These are phyloP conservation scores for Fusarium sororula DNA, from an alignment of 2,329 filamentous ascomycete species.

Conservation along the genomic window DNA sequence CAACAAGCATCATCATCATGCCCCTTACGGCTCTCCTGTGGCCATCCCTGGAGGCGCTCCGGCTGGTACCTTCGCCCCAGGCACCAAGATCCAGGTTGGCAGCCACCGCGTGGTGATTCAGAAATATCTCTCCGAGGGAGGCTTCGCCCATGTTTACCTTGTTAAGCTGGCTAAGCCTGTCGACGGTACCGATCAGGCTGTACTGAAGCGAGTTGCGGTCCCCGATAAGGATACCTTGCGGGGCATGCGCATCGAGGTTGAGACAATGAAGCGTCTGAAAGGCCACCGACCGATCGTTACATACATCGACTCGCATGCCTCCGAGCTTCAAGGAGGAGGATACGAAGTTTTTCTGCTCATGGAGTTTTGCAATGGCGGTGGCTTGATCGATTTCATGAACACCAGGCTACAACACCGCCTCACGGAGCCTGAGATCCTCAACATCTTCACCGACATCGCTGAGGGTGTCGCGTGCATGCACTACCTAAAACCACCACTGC, in stretches of 20 bases:
- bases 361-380: slow-evolving; percentile 96
- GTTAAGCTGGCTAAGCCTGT: slow-evolving; percentile 84
- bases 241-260: slow-evolving; percentile 97
- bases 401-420: slow-evolving; percentile 94
- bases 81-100: slow-evolving; percentile 97
- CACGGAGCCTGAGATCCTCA: slow-evolving; percentile 96
- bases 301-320: slow-evolving; percentile 98
- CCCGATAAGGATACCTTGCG: slow-evolving; percentile 94
- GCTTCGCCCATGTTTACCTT: slow-evolving; percentile 97
- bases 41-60: slow-evolving; percentile 59
- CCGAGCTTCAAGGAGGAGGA: slow-evolving; percentile 88
- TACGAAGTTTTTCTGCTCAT: slow-evolving; percentile 99
- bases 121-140: slow-evolving; percentile 97
- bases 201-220: slow-evolving; percentile 94
- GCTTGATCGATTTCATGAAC: slow-evolving; percentile 99
- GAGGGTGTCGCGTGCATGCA: slow-evolving; percentile 99
- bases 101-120: slow-evolving; percentile 92
- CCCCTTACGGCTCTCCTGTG: slow-evolving; percentile 55
- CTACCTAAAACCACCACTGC: slow-evolving; percentile 90
- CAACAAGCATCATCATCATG: slow-evolving; percentile 53
- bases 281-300: slow-evolving; percentile 96
- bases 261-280: slow-evolving; percentile 99
- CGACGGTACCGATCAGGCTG: slow-evolving; percentile 81
- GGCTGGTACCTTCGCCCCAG: slow-evolving; percentile 89
- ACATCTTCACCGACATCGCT: slow-evolving; percentile 95